Conservation (phyloP, 2,329 filamentous ascomycete species). For the Lecanicillium sp. region DNA sequence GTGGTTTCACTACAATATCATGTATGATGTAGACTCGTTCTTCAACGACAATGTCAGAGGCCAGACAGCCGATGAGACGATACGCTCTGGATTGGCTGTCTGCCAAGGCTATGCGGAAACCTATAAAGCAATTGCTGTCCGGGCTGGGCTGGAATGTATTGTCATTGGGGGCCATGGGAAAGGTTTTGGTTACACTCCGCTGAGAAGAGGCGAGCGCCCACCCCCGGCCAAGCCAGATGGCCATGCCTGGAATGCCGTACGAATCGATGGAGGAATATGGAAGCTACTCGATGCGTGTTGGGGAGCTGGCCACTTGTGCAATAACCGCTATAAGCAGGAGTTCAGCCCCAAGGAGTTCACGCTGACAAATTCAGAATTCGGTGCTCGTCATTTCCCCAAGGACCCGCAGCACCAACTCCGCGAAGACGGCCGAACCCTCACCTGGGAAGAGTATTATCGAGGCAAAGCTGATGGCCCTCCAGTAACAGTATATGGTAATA, state of each 20-base stretch:
- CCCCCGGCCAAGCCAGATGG: conserved; percentile 54
- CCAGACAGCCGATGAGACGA: conserved; percentile 62
- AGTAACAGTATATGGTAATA: conserved; percentile 36
- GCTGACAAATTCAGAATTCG: conserved; percentile 69
- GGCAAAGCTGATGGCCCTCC: conserved; percentile 46
- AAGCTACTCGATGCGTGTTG: conserved; percentile 89
- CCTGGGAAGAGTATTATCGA: conserved; percentile 77
- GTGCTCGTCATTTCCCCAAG: conserved; percentile 67
- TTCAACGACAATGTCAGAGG: conserved; percentile 61
- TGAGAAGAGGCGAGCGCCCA: conserved; percentile 54
- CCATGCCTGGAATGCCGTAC: conserved; percentile 92
- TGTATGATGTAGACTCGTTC: conserved; percentile 74
- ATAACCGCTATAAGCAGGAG: conserved; percentile 49
- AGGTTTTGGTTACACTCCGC: conserved; percentile 62
- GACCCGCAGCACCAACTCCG: conserved; percentile 65
- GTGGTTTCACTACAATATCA: conserved; percentile 91
- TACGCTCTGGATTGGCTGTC: conserved; percentile 73
- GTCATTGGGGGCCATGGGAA: conserved; percentile 77
- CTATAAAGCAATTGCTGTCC: conserved; percentile 68
- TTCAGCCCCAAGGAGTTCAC: conserved; percentile 60
- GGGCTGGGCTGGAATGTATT: conserved; percentile 70
- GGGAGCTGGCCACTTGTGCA: conserved; percentile 67
- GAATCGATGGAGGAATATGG: conserved; percentile 80
- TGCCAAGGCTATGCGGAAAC: conserved; percentile 86
- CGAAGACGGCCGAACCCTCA: conserved; percentile 55